These are phyloP conservation scores for Cordyceps pruinosa DNA, from an alignment of 2,329 filamentous ascomycete species.

Conservation along the genomic window DNA sequence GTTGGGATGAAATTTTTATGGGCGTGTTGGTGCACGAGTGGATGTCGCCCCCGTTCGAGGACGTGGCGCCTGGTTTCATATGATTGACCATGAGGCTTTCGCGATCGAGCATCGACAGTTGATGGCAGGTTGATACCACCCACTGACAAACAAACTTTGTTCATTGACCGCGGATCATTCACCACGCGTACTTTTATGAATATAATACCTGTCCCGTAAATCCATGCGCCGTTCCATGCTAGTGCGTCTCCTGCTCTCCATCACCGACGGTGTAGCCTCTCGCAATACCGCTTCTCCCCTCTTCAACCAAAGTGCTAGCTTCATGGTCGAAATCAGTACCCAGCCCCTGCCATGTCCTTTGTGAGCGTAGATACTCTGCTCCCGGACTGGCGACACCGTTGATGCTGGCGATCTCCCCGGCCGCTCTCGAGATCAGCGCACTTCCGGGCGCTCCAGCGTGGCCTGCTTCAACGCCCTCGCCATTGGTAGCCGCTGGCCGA, in stretches of 20 bases:
- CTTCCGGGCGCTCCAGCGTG: conserved; percentile 17
- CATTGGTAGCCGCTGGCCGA: neutral
- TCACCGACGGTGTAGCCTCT: conserved; percentile 78
- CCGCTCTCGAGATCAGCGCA: conserved; percentile 49
- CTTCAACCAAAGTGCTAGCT: conserved; percentile 64
- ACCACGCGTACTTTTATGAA: no score
- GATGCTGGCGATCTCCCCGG: conserved; percentile 68
- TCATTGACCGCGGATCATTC: no score
- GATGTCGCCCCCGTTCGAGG: conserved; percentile 13
- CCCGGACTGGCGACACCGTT: conserved; percentile 86
- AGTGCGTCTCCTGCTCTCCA: conserved; percentile 28
- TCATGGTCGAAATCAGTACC: conserved; percentile 73
- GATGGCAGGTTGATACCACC: no score
- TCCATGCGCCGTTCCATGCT: conserved; percentile 5
- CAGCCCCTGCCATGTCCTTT: conserved; percentile 85
- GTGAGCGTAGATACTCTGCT: conserved; percentile 74
- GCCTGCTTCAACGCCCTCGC: conserved; percentile 15
- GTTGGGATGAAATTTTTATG: conserved; percentile 23
- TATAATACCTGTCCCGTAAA: neutral
- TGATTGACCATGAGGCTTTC: no score
- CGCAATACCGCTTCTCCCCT: conserved; percentile 82
- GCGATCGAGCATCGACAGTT: no score
- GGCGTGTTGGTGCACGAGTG: conserved; percentile 31
- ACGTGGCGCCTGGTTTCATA: no score
- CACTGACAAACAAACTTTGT: no score